A percentile compares a stretch with the other conserved stretches of the same genome.
Evolutionary conservation across 2,329 filamentous ascomycete genomes (phyloP).

Genomic region (Fusarium longipes): DNA sequence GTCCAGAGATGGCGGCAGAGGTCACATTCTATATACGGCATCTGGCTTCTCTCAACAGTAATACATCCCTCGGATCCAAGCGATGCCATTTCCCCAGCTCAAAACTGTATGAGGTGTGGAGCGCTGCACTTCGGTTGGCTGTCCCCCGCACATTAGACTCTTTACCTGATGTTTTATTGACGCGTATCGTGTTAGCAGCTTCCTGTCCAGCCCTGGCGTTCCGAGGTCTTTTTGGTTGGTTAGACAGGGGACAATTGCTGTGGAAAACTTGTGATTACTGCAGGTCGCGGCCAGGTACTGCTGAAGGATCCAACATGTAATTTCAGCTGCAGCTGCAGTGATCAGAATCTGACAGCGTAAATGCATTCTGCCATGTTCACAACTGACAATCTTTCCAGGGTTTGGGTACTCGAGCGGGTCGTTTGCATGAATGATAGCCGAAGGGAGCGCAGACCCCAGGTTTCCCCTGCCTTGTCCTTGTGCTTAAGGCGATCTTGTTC

Average conservation of each 20-base stretch:
- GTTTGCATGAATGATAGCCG: slow-evolving; percentile 28
- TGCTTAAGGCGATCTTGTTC: not conserved
- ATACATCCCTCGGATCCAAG: slow-evolving; percentile 22
- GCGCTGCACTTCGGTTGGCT: slow-evolving; percentile 36
- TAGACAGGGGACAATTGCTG: slow-evolving; percentile 16
- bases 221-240: slow-evolving; percentile 35
- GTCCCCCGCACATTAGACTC: slow-evolving; percentile 42
- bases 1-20: slow-evolving; percentile 30
- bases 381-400: slow-evolving; percentile 9
- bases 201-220: slow-evolving; percentile 24
- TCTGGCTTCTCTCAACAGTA: slow-evolving; percentile 3
- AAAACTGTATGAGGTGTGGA: slow-evolving; percentile 41
- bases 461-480: not conserved
- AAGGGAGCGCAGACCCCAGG: slow-evolving; percentile 17
- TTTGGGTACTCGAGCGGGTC: slow-evolving; percentile 8
- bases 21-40: slow-evolving; percentile 46
- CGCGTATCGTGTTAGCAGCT: slow-evolving; percentile 36
- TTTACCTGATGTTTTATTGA: slow-evolving; percentile 42
- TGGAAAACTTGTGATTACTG: slow-evolving; percentile 26
- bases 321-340: slow-evolving; percentile 15
- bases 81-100: slow-evolving; percentile 26
- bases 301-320: slow-evolving; percentile 21
- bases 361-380: slow-evolving; percentile 13
- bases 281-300: slow-evolving; percentile 7
- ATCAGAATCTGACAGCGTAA: slow-evolving; percentile 5